Percentiles rank a stretch among this genome's conserved stretches.
phyloP scores from a whole-genome alignment of 805 yeast genomes.

The Pichia cephalocereana region DNA sequence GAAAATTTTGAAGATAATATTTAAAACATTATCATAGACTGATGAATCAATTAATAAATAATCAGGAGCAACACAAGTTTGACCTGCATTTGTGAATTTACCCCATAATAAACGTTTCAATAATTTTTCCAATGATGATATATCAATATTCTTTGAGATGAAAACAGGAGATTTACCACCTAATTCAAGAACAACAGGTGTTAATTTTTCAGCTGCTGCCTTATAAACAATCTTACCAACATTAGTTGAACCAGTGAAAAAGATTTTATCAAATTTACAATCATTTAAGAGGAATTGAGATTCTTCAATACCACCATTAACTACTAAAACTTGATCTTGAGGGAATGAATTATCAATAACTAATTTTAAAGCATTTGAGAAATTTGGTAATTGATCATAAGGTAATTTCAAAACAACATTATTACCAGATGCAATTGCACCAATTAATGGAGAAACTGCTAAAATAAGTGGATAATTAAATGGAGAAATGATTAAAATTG shows the following conservation, averaged over 20 bases:
- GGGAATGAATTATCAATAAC: constrained; percentile 46
- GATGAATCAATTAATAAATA: constrained; percentile 60
- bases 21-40: constrained; percentile 33
- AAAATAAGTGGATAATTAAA: constrained; percentile 73
- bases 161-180: constrained; percentile 92
- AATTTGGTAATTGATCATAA: constrained; percentile 60
- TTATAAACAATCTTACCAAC: constrained; percentile 73
- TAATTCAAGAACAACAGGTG: constrained; percentile 73
- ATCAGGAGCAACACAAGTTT: constrained; percentile 86
- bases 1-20: constrained; percentile 23
- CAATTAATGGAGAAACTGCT: constrained; percentile 55
- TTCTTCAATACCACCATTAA: constrained; percentile 64
- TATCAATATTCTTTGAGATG: constrained; percentile 30
- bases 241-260: constrained; percentile 72
- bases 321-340: constrained; percentile 46
- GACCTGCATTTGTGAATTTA: constrained; percentile 74
- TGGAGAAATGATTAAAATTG: constrained; percentile 64
- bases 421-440: constrained; percentile 84
- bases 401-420: constrained; percentile 63
- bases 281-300: constrained; percentile 46
- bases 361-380: constrained; percentile 46
- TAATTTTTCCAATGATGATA: constrained; percentile 27
- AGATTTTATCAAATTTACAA: constrained; percentile 67
- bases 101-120: constrained; percentile 71
- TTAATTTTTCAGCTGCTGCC: constrained; percentile 77